Base-by-base conservation (phyloP, 371 early-diverging fungal genomes). In the Choanephora cucurbitarum region DNA sequence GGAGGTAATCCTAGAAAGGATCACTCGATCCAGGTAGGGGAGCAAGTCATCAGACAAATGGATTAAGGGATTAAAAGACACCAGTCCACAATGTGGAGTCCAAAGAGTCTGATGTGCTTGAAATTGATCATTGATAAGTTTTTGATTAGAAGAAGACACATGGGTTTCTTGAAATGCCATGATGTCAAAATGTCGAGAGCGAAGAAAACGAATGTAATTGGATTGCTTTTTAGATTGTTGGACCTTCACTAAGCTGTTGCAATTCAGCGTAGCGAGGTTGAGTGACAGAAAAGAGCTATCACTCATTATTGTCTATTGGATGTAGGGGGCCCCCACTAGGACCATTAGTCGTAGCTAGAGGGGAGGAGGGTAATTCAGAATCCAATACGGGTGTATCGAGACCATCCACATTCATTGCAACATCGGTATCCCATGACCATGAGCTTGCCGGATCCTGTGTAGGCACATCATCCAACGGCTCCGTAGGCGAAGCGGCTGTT, bases 101-200 rank as follows among this genome's bases (percentile, higher is more conserved):
- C 52, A 52, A 1, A n/a, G 8, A 8, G 43, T 9, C 1, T 22
- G 24, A 0, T 41, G 11, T 9, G 44, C 22, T 43, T 43, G 52
- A 6, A 52, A 32, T 17, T 22, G 52, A 7, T 8, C 10, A 18
- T 23, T 13, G 28, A 52, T 15, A 6, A 28, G 9, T 1, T 9
- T 1, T 52, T 43, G 23, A 28, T 1, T 11, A 1, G 0, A 1
- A 7, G 39, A 22, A 8, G 10, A 3, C 13, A 28, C 44, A 23
- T 42, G 43, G n/a, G 52, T 43, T 52, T 52, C 52, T 28, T 52
- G 52, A 13, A 52, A 8, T 0, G 31, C 18, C 5, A 52, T 18
- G 6, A 52, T 22, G 28, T 52, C 43, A 2, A 43, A 32, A 0
- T 17, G 19, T 1, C 19, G 41, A 2, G 42, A 28, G 10, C 52